Percentiles rank a stretch among this genome's conserved stretches.
Evolutionary conservation across 805 yeast genomes (phyloP).

Genomic region (Pichia deserticola): DNA sequence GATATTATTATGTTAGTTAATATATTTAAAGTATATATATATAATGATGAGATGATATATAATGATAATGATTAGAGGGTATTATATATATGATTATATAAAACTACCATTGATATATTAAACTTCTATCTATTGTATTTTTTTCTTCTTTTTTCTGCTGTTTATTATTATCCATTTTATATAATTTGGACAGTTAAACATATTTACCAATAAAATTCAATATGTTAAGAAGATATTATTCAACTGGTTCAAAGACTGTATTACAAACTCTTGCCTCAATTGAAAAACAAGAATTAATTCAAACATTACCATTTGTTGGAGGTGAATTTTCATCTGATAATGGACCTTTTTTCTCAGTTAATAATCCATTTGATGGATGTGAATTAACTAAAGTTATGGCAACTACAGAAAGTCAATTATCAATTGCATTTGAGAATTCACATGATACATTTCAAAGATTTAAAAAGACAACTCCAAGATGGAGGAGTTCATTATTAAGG

Average conservation of each 20-base stretch:
- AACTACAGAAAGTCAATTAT: slow-evolving; percentile 36
- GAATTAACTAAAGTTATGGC: slow-evolving; percentile 50
- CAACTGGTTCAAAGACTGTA: background rate
- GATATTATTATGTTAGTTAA: no score
- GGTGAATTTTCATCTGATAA: slow-evolving; percentile 50
- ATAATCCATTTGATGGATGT: slow-evolving; percentile 62
- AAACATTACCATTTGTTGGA: slow-evolving; percentile 54
- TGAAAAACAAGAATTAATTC: slow-evolving; percentile 41
- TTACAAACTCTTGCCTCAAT: slow-evolving; percentile 13
- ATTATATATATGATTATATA: no score
- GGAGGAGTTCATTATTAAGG: slow-evolving; percentile 45
- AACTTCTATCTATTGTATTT: no score
- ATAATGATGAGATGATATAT: no score
- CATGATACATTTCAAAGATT: slow-evolving; percentile 42
- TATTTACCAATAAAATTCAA: no score
- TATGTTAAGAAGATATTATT: slow-evolving; percentile 3
- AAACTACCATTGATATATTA: no score
- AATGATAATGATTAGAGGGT: no score
- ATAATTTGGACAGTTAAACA: no score
- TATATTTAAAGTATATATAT: no score
- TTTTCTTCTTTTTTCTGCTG: no score
- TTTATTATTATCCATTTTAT: no score
- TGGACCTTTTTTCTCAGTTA: slow-evolving; percentile 48
- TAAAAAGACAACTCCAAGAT: slow-evolving; percentile 43
- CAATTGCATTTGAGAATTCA: slow-evolving; percentile 49